These are phyloP conservation scores for Rutidosis leptorrhynchoides DNA, from an alignment of 129 eudicot species.

Conservation along the genomic window DNA sequence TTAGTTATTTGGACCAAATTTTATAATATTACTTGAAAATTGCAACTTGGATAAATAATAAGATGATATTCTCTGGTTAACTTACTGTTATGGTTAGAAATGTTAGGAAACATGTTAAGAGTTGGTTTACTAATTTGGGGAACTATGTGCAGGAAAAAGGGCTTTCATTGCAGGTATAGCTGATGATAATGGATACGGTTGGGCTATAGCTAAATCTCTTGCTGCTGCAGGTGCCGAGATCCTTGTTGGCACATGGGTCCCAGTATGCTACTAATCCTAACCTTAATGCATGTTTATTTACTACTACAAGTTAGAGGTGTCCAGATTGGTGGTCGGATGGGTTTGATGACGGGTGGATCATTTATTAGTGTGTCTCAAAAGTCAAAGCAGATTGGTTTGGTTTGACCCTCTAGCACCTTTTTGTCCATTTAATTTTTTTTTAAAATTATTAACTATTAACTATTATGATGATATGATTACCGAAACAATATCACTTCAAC, in stretches of 20 bases:
- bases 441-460: background rate
- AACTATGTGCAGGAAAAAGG: conserved; percentile 61
- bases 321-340: background rate
- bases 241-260: conserved; percentile 96
- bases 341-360: background rate
- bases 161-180: conserved; percentile 93
- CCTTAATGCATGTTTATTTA: background rate
- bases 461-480: background rate
- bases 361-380: background rate
- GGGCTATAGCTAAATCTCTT: conserved; percentile 93
- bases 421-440: background rate
- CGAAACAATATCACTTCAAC: background rate
- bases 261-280: conserved; percentile 19
- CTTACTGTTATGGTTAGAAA: background rate
- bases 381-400: background rate
- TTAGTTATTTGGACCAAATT: background rate
- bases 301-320: background rate
- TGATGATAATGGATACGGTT: conserved; percentile 93
- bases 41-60: background rate
- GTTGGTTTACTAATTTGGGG: background rate
- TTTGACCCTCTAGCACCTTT: background rate
- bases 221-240: conserved; percentile 96
- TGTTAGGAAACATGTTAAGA: background rate
- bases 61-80: background rate
- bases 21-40: background rate